Conservation (phyloP, 495 filamentous ascomycete species). For the Endocarpon pusillum region DNA sequence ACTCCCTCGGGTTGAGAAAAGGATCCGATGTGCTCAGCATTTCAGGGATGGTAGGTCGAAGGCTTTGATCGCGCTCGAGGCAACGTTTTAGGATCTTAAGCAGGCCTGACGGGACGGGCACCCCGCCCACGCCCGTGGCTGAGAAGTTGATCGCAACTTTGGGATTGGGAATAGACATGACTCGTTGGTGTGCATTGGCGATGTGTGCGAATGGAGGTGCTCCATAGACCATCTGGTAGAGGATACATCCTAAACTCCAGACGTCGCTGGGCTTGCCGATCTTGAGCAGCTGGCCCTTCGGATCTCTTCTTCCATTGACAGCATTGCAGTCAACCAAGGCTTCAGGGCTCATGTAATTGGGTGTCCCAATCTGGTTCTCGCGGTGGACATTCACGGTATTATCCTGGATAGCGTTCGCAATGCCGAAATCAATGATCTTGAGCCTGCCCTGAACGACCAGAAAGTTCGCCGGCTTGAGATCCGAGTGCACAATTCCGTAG, state of each 20-base stretch:
- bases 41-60: constrained; percentile 61
- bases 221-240: constrained; percentile 96
- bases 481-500: constrained; percentile 83
- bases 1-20: constrained; percentile 63
- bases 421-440: constrained; percentile 90
- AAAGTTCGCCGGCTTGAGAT: constrained; percentile 91
- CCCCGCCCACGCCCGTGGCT: constrained; percentile 51
- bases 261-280: constrained; percentile 90
- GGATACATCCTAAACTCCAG: constrained; percentile 88
- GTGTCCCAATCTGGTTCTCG: constrained; percentile 85
- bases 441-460: constrained; percentile 69
- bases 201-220: constrained; percentile 87
- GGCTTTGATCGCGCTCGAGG: constrained; percentile 57
- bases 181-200: constrained; percentile 53
- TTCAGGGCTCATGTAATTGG: constrained; percentile 98
- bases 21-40: constrained; percentile 55
- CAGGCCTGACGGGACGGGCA: constrained; percentile 50
- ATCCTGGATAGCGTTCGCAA: constrained; percentile 92
- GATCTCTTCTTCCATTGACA: constrained; percentile 33
- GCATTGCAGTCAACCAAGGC: constrained; percentile 77
- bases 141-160: constrained; percentile 72
- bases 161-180: constrained; percentile 79
- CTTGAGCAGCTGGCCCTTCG: constrained; percentile 67
- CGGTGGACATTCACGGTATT: constrained; percentile 95
- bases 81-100: constrained; percentile 61